Evolutionary conservation across 1,139 yeast species (phyloP), one percentile per base, ranked within the genome.

Genomic region (Pichia sp.): DNA sequence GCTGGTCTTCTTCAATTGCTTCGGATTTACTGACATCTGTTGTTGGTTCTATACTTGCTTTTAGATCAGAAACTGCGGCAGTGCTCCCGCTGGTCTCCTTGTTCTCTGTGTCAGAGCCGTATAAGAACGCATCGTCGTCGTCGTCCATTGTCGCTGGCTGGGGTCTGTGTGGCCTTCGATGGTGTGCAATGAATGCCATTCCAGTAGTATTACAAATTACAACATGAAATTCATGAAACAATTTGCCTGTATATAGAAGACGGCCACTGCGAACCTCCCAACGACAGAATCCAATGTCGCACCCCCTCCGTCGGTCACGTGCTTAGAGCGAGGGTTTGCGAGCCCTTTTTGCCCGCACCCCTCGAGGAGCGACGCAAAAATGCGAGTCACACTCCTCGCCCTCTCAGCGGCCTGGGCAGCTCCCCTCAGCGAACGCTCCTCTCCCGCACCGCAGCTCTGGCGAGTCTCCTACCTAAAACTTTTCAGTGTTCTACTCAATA

Each of bases 111-210:
- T 83, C 93, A 3, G 86, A 79, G 4, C 96, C 96, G 62, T 89
- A 89, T 48, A 89, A 77, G 65, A 81, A 89, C 44, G 85, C 93
- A 62, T 89, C 96, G 57, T 88, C 96, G n/a, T n/a, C n/a, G 53
- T 86, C 93, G 51, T 84, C 91, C 53, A 62, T 68, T 48, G 27
- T 24, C 10, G 27, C 10, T 24, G 27, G 7, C 10, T 24, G 10
- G n/a, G n/a, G n/a, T n/a, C n/a, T n/a, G n/a, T n/a, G n/a, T n/a
- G n/a, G n/a, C n/a, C n/a, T n/a, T n/a, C n/a, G n/a, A n/a, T n/a
- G n/a, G n/a, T n/a, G n/a, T n/a, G n/a, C n/a, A n/a, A n/a, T n/a
- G n/a, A n/a, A n/a, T n/a, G n/a, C n/a, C n/a, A n/a, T n/a, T n/a
- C n/a, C n/a, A n/a, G n/a, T n/a, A n/a, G n/a, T n/a, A n/a, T n/a